Base-by-base conservation (phyloP, 805 yeast species). In the Candida xiaguanensis region DNA sequence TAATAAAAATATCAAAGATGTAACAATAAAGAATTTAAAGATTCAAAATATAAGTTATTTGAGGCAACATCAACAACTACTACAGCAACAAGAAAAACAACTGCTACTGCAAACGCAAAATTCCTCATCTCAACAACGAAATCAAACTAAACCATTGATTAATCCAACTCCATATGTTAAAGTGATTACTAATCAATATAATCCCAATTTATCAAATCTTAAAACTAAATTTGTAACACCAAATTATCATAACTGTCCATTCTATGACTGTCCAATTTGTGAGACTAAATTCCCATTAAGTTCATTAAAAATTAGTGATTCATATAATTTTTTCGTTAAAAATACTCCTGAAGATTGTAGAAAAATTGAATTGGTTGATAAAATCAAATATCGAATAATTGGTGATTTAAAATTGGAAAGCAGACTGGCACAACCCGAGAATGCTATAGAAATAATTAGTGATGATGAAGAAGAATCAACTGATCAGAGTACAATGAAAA, bases 241-340 rank as follows among this genome's bases (percentile, higher is more conserved):
- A 9, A 36, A 14, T 7, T 36, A 27, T 18, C 37, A 24, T 12
- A 41, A 38, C 26, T 22, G 27, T 42, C 70, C 70, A 14, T 39
- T 45, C 2, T 69, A 63, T 52, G 56, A 53, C 40, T 69, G 74
- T 44, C 74, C 74, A 4, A 43, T 67, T 12, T 69, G 74, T 43
- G 70, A 68, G 46, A 44, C 38, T 15, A 41, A 44, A 31, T 68
- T 69, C 40, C 58, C 53, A 14, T 49, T 68, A 29, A 53, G 49
- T 36, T 65, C 64, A 34, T 46, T 69, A 14, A 51, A 50, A 36
- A 63, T 69, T 15, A 59, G 67, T 38, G 71, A 67, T 38, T 53
- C 65, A 5, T 64, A 58, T 54, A 69, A 68, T 39, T 68, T 56
- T 43, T 68, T 69, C 40, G 65, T 68, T 26, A 67, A 63, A 39